These are phyloP conservation scores for Podospora pseudoanserina DNA, from an alignment of 495 filamentous ascomycete genomes.

Conservation along the genomic window DNA sequence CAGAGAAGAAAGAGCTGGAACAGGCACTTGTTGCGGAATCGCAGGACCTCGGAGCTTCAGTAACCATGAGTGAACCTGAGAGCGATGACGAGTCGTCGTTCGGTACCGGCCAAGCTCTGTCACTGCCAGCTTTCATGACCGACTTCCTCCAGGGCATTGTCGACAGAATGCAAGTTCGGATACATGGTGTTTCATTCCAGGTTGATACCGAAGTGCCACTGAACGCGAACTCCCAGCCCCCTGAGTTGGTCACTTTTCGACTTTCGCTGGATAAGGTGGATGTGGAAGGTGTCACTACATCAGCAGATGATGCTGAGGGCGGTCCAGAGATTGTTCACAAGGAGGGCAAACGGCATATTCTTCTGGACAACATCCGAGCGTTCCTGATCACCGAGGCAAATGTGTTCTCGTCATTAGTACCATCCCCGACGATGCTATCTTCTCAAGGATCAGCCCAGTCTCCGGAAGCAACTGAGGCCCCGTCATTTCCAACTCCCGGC, in stretches of 20 bases:
- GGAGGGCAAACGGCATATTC: slow-evolving; percentile 63
- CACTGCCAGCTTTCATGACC: slow-evolving; percentile 76
- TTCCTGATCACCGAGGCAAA: slow-evolving; percentile 68
- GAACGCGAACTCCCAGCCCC: slow-evolving; percentile 49
- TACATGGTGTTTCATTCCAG: slow-evolving; percentile 55
- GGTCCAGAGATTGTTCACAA: slow-evolving; percentile 35
- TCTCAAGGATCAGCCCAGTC: slow-evolving; percentile 51
- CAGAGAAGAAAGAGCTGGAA: slow-evolving; percentile 72
- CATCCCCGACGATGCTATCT: slow-evolving; percentile 58
- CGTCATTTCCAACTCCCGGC: slow-evolving; percentile 16
- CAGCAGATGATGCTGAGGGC: slow-evolving; percentile 29
- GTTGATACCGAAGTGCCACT: slow-evolving; percentile 62
- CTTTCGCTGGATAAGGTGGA: slow-evolving; percentile 63
- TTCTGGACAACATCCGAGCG: slow-evolving; percentile 58
- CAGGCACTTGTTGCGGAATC: slow-evolving; percentile 67
- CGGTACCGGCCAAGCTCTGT: slow-evolving; percentile 69
- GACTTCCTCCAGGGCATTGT: slow-evolving; percentile 77
- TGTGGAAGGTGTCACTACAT: slow-evolving; percentile 60
- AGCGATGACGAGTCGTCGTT: slow-evolving; percentile 62
- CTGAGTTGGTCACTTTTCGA: slow-evolving; percentile 59
- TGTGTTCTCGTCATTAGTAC: slow-evolving; percentile 63
- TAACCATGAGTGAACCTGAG: slow-evolving; percentile 54
- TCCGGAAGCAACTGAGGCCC: slow-evolving; percentile 26
- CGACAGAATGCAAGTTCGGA: slow-evolving; percentile 70
- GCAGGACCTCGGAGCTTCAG: slow-evolving; percentile 57